These are phyloP conservation scores for Penstemon barbatus DNA, from an alignment of 257 asterid species.

Conservation along the genomic window DNA sequence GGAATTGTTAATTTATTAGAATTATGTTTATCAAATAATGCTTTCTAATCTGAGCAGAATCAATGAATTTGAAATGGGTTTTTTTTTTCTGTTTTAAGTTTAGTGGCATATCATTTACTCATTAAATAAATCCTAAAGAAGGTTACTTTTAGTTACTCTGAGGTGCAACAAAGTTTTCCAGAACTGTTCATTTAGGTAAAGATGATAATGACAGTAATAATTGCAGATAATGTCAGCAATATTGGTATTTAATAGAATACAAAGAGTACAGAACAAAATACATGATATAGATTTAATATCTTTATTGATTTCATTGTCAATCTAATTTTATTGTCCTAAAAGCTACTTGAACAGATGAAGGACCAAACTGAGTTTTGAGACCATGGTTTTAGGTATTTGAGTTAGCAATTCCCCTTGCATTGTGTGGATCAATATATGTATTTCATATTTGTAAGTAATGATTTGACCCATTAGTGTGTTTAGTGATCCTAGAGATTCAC, in stretches of 20 bases:
- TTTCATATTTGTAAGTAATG: no score
- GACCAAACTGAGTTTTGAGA: no score
- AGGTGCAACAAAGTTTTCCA: neutral
- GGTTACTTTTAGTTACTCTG: neutral
- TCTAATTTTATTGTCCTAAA: neutral
- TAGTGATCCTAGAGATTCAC: no score
- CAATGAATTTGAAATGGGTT: neutral
- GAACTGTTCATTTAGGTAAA: neutral
- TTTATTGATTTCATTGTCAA: neutral
- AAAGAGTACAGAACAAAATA: neutral
- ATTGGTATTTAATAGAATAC: neutral
- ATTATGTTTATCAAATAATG: constrained; percentile 48
- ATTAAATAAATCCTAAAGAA: neutral
- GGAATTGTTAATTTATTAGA: constrained; percentile 32
- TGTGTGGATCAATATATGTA: no score
- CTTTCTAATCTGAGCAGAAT: constrained; percentile 35
- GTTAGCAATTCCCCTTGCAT: no score
- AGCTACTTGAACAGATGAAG: no score
- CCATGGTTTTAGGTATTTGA: no score
- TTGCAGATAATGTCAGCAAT: constrained; percentile 2
- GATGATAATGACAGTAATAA: neutral
- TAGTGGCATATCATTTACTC: constrained; percentile 4
- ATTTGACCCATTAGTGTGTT: no score
- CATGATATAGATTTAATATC: neutral
- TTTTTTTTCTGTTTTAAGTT: constrained; percentile 29